These are phyloP conservation scores for Paramecium biaurelia DNA, from an alignment of 73 alveolate species.

Conservation along the genomic window DNA sequence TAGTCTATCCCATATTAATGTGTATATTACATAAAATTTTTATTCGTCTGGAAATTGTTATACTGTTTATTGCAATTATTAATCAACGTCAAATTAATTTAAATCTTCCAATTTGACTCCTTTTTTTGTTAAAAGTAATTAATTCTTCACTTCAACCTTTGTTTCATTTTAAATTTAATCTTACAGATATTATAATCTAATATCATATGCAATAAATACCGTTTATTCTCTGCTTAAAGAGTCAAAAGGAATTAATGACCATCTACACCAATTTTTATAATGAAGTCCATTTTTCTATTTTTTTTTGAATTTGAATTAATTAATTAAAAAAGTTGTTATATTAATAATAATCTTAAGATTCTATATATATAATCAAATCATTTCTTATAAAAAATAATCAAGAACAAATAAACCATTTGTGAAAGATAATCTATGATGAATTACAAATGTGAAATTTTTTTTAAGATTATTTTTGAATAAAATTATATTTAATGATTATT, in stretches of 20 bases:
- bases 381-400: background rate
- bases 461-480: background rate
- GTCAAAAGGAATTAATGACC: conserved; percentile 6
- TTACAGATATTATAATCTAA: background rate
- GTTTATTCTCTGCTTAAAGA: background rate
- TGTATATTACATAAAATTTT: background rate
- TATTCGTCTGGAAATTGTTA: background rate
- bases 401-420: background rate
- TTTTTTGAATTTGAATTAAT: conserved; percentile 23
- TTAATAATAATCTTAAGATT: background rate
- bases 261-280: conserved; percentile 34
- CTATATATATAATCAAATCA: background rate
- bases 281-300: conserved; percentile 40
- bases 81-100: background rate
- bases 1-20: background rate
- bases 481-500: background rate
- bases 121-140: conserved; percentile 14
- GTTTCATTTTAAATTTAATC: background rate
- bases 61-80: background rate
- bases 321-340: background rate
- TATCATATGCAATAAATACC: background rate
- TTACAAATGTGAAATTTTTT: background rate
- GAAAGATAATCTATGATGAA: background rate
- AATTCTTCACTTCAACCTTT: conserved; percentile 1
- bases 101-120: conserved; percentile 27